These are phyloP conservation scores for Skeletonema menzelii DNA, from an alignment of 108 stramenopile genomes.

Conservation along the genomic window DNA sequence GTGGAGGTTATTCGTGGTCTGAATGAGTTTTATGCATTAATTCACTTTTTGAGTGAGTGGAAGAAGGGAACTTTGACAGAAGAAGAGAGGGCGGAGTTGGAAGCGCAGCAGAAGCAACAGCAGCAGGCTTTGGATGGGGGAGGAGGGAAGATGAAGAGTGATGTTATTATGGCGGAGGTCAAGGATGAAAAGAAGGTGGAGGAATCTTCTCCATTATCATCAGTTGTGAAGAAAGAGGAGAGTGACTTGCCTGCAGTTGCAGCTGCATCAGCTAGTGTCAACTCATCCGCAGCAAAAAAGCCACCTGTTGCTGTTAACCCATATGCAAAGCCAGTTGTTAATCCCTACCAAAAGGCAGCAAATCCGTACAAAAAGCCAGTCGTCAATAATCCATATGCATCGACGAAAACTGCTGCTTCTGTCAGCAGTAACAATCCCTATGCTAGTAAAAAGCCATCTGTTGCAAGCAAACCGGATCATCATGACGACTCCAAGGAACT, in stretches of 20 bases:
- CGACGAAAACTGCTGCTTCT: neutral
- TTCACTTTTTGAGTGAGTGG: constrained; percentile 57
- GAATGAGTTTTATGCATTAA: constrained; percentile 61
- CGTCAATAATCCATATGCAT: neutral
- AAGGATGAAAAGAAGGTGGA: constrained; percentile 9
- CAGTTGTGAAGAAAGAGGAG: neutral
- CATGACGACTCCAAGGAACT: neutral
- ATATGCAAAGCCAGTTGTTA: constrained; percentile 35
- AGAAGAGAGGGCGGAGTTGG: constrained; percentile 9
- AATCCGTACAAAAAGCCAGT: constrained; percentile 12
- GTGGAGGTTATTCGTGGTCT: constrained; percentile 56
- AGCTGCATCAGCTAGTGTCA: constrained; percentile 18
- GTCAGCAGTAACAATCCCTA: neutral
- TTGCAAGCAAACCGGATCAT: neutral
- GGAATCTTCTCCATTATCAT: neutral
- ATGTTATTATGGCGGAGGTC: constrained; percentile 6
- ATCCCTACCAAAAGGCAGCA: too few species aligned
- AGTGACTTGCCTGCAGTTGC: neutral
- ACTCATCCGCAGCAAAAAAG: constrained; percentile 7
- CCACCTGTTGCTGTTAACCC: constrained; percentile 36
- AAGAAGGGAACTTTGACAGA: constrained; percentile 32
- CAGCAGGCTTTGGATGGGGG: neutral
- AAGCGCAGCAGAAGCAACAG: neutral
- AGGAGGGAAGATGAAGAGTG: neutral
- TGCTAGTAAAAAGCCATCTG: constrained; percentile 6